Conservation (phyloP, 2,329 filamentous ascomycete species). For the Aspergillus sp. region DNA sequence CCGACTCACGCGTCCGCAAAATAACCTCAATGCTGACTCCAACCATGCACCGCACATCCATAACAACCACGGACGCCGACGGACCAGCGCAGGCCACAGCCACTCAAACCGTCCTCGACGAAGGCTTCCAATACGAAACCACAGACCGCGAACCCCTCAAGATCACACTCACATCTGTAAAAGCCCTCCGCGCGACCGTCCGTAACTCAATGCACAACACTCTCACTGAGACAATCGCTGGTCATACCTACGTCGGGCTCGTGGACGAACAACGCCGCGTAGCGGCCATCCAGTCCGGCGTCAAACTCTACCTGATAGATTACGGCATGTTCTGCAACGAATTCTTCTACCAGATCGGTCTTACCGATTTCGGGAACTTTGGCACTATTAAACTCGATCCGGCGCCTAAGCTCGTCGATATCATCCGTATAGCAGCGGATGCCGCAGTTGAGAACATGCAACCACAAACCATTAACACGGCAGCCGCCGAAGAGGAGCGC, state of each 20-base stretch:
- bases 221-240: slow-evolving; percentile 83
- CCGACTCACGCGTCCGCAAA: slow-evolving; percentile 85
- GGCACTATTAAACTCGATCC: slow-evolving; percentile 80
- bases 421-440: slow-evolving; percentile 75
- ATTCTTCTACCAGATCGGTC: slow-evolving; percentile 92
- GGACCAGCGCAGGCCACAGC: slow-evolving; percentile 43
- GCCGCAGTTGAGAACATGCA: slow-evolving; percentile 61
- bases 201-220: slow-evolving; percentile 81
- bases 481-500: slow-evolving; percentile 43
- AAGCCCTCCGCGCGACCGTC: slow-evolving; percentile 79
- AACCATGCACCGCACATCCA: slow-evolving; percentile 36
- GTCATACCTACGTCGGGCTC: slow-evolving; percentile 90
- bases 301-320: slow-evolving; percentile 90
- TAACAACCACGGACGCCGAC: slow-evolving; percentile 25
- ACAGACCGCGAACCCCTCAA: slow-evolving; percentile 70
- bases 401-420: slow-evolving; percentile 69
- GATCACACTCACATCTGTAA: slow-evolving; percentile 82
- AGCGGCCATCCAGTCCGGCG: slow-evolving; percentile 89
- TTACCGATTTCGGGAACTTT: slow-evolving; percentile 96
- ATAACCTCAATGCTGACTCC: slow-evolving; percentile 95
- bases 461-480: slow-evolving; percentile 23
- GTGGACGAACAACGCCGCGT: slow-evolving; percentile 86
- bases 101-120: slow-evolving; percentile 34
- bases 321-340: slow-evolving; percentile 86
- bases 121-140: slow-evolving; percentile 71